Evolutionary conservation across 805 yeast species (phyloP).

Genomic region (Phaffomyces opuntiae): DNA sequence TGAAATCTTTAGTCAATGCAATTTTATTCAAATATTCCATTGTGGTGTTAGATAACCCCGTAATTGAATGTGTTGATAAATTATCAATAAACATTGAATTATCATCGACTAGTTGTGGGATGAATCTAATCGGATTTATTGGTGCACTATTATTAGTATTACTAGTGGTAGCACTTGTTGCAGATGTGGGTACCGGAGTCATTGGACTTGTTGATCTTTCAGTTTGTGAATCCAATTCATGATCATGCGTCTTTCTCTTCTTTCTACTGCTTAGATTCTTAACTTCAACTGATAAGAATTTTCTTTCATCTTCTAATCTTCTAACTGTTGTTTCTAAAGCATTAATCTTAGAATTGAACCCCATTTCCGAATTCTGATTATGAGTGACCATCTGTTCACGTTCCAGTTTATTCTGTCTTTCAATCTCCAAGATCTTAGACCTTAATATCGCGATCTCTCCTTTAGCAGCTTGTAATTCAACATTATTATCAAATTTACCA

Average conservation of each 20-base stretch:
- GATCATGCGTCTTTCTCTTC: constrained; percentile 10
- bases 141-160: not conserved
- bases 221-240: not conserved
- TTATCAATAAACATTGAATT: constrained; percentile 30
- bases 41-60: constrained; percentile 28
- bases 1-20: constrained; percentile 7
- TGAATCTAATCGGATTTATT: constrained; percentile 2
- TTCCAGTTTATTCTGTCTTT: constrained; percentile 27
- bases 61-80: constrained; percentile 27
- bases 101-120: constrained; percentile 25
- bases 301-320: constrained; percentile 46
- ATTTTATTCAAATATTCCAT: constrained; percentile 30
- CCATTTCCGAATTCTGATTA: constrained; percentile 16
- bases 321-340: constrained; percentile 35
- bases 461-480: constrained; percentile 43
- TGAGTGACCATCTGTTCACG: constrained; percentile 18
- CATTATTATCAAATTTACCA: not conserved
- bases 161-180: not conserved
- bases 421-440: constrained; percentile 48
- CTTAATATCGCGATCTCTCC: constrained; percentile 82
- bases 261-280: constrained; percentile 24
- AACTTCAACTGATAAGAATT: constrained; percentile 45
- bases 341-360: constrained; percentile 30
- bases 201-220: not conserved
- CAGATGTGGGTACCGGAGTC: not conserved